A percentile compares a stretch with the other conserved stretches of the same genome.
These are phyloP conservation scores for Populus simonii DNA, from an alignment of 345 rosid species.

Conservation along the genomic window DNA sequence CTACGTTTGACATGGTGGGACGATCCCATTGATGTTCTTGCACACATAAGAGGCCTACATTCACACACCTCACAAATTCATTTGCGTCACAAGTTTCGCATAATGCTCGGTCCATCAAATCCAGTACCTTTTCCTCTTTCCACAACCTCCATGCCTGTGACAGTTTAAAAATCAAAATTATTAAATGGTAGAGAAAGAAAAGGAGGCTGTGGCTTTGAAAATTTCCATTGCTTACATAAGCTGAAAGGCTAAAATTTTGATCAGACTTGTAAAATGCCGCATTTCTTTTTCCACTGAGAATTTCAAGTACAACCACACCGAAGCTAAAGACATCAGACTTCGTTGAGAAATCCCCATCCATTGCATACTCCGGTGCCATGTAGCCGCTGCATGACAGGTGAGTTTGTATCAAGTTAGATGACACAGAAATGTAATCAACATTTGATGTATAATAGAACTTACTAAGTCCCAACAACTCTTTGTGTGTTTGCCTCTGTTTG, in stretches of 20 bases:
- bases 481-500: constrained; percentile 19
- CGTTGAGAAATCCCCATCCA: constrained; percentile 24
- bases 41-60: constrained; percentile 30
- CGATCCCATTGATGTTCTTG: constrained; percentile 37
- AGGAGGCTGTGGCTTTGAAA: background rate
- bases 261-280: constrained; percentile 9
- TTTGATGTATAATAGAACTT: background rate
- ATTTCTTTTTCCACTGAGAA: constrained; percentile 29
- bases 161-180: background rate
- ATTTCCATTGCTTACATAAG: constrained; percentile 8
- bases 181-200: background rate
- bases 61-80: constrained; percentile 23
- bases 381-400: constrained; percentile 24
- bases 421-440: background rate
- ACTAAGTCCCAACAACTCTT: constrained; percentile 26
- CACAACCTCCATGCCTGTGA: constrained; percentile 22
- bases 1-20: constrained; percentile 28
- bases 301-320: constrained; percentile 32
- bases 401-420: background rate
- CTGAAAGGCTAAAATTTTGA: constrained; percentile 16
- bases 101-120: constrained; percentile 17
- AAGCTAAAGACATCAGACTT: constrained; percentile 39
- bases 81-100: background rate
- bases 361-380: constrained; percentile 27
- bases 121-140: constrained; percentile 16